Conservation (phyloP, 306 rosid species). For the Macrotyloma uniflorum region DNA sequence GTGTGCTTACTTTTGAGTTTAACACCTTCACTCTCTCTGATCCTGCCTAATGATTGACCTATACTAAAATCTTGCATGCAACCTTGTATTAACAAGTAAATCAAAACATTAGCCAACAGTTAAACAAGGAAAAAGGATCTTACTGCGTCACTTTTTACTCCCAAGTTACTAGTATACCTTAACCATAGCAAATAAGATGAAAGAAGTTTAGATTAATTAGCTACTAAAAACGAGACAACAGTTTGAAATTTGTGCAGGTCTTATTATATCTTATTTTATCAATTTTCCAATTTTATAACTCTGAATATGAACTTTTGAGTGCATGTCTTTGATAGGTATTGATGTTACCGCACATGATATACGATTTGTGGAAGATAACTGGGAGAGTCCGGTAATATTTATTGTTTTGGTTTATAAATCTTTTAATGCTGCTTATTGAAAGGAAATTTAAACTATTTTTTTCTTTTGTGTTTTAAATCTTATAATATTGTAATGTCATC, state of each 20-base stretch:
- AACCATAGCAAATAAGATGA: background rate
- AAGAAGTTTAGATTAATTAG: background rate
- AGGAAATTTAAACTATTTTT: slow-evolving; percentile 34
- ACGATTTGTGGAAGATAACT: slow-evolving; percentile 97
- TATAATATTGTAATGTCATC: slow-evolving; percentile 15
- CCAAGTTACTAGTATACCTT: slow-evolving; percentile 8
- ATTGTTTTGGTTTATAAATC: slow-evolving; percentile 23
- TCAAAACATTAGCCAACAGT: background rate
- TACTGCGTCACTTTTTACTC: background rate
- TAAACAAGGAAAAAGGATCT: background rate
- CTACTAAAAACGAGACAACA: background rate
- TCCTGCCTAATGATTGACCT: slow-evolving; percentile 14
- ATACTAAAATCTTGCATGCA: background rate
- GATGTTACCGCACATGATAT: slow-evolving; percentile 89
- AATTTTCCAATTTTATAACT: slow-evolving; percentile 30
- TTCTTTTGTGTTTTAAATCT: background rate
- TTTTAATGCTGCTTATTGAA: slow-evolving; percentile 14
- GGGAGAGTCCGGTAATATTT: slow-evolving; percentile 98
- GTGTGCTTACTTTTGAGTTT: background rate
- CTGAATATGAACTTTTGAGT: slow-evolving; percentile 38
- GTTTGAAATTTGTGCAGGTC: slow-evolving; percentile 17
- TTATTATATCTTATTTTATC: slow-evolving; percentile 5
- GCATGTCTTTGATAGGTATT: slow-evolving; percentile 63
- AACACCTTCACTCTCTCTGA: background rate
- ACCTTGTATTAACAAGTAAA: background rate